A percentile compares a stretch with the other conserved stretches of the same genome.
Conservation (phyloP, 352 stramenopile genomes). For the Phytophthora megakarya region DNA sequence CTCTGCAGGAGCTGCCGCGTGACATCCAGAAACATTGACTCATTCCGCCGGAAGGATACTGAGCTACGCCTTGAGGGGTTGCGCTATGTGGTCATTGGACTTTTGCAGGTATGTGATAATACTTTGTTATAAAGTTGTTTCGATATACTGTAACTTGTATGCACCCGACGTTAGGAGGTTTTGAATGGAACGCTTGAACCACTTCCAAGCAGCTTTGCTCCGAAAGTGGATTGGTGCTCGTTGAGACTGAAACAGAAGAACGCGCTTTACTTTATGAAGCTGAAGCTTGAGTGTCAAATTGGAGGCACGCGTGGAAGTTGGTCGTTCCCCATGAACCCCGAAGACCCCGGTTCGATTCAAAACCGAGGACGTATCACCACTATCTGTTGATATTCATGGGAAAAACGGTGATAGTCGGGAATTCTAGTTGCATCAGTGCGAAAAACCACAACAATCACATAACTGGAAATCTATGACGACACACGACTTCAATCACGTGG, state of each 20-base stretch:
- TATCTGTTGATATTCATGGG: background rate
- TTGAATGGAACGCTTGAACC: slow-evolving; percentile 11
- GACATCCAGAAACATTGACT: slow-evolving; percentile 13
- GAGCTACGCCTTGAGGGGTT: slow-evolving; percentile 15
- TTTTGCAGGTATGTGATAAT: slow-evolving; percentile 22
- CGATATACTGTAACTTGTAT: background rate
- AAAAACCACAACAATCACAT: too few species aligned
- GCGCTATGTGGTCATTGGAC: slow-evolving; percentile 7
- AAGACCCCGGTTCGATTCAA: slow-evolving; percentile 20
- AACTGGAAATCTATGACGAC: too few species aligned
- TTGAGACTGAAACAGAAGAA: slow-evolving; percentile 20
- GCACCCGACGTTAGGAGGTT: slow-evolving; percentile 2
- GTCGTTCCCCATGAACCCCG: slow-evolving; percentile 26
- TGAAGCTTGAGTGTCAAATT: slow-evolving; percentile 23
- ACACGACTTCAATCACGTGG: too few species aligned
- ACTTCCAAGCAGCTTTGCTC: slow-evolving; percentile 13
- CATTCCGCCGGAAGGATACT: slow-evolving; percentile 16
- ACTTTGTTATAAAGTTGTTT: background rate
- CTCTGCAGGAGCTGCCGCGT: slow-evolving; percentile 16
- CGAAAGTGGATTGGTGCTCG: slow-evolving; percentile 20
- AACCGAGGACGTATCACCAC: background rate
- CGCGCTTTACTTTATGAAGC: slow-evolving; percentile 28
- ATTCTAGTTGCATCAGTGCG: too few species aligned
- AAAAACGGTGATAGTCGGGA: too few species aligned
- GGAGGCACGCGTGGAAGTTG: slow-evolving; percentile 16